Base-by-base conservation (phyloP, 176 grass and related monocot genomes). In the Zea mays region DNA sequence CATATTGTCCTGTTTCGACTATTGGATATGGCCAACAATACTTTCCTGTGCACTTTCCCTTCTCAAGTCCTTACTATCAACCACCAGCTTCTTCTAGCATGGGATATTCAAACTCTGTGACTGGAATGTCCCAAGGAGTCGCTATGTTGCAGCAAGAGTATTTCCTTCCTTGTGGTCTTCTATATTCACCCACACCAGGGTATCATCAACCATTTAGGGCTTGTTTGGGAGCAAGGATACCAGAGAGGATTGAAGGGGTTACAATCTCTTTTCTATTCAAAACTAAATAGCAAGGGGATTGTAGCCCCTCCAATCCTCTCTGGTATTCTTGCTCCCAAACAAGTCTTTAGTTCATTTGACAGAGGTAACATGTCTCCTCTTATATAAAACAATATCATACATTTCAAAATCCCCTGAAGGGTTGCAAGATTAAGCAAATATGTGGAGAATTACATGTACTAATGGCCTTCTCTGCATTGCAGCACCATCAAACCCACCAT, bases 321-420 rank as follows among this genome's bases (percentile, higher is more conserved):
- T 27, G 27, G 27, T 27, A 27, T 27, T 27, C 27, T 27, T 27
- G 27, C 27, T 27, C 27, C 27, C 27, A 27, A 27, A 27, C 27
- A 27, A 27, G 27, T 27, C 27, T 27, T 27, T 27, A 89, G 80
- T 46, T 81, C 88, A 66, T 90, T 75, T n/a, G 74, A 87, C 65
- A 88, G 83, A 84, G 88, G 91, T 93, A 79, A 62, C 8, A 66
- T 55, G 62, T 77, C 17, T 48, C 14, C 34, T 42, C 65, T 60
- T 27, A 27, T 15, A 65, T 57, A 78, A 66, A 76, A 57, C 12
- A 73, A 73, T 71, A 68, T 70, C 69, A 15, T 93, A 93, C 91
- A 90, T 88, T 82, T 87, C 62, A 93, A 75, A 83, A 93, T 90
- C 42, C 54, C 82, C 8, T 85, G 85, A 69, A 93, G 91, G 76